A percentile compares a stretch with the other conserved stretches of the same genome.
These are phyloP conservation scores for Xylaria acuta DNA, from an alignment of 495 filamentous ascomycete genomes.

Conservation along the genomic window DNA sequence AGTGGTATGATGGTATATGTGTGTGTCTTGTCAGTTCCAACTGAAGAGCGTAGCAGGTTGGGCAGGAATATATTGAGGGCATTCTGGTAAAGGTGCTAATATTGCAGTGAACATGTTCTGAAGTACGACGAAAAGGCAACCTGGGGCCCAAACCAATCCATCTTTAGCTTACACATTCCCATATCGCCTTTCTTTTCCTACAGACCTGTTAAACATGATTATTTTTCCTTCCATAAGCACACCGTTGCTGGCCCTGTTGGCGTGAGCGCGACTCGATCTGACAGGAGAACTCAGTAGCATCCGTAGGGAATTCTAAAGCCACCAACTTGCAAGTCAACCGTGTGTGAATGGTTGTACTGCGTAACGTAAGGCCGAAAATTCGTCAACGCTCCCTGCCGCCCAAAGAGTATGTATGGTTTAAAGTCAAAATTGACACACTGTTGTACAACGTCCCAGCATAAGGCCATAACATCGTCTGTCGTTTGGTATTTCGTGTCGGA, in stretches of 20 bases:
- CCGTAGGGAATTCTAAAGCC: conserved; percentile 1
- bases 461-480: conserved; percentile 16
- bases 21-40: too few species aligned
- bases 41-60: background rate
- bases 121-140: conserved; percentile 13
- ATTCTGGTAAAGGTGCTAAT: conserved; percentile 23
- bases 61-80: conserved; percentile 25
- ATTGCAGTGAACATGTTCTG: conserved; percentile 16
- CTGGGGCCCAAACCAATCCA: conserved; percentile 16
- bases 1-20: too few species aligned
- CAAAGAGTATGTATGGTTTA: conserved; percentile 11
- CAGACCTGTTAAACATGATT: background rate
- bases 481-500: conserved; percentile 13
- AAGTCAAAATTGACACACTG: conserved; percentile 15
- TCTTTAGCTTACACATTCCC: conserved; percentile 24
- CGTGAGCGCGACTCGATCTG: background rate
- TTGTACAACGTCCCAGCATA: conserved; percentile 24
- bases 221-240: background rate
- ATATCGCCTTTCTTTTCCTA: background rate
- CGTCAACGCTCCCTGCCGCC: conserved; percentile 7
- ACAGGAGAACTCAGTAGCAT: background rate
- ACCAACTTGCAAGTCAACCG: background rate
- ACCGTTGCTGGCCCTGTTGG: conserved; percentile 8
- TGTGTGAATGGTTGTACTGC: conserved; percentile 4
- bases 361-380: conserved; percentile 5